A percentile compares a stretch with the other conserved stretches of the same genome.
Evolutionary conservation across 768 basidiomycete genomes (phyloP).

Genomic region (Lentinus tigrinus): DNA sequence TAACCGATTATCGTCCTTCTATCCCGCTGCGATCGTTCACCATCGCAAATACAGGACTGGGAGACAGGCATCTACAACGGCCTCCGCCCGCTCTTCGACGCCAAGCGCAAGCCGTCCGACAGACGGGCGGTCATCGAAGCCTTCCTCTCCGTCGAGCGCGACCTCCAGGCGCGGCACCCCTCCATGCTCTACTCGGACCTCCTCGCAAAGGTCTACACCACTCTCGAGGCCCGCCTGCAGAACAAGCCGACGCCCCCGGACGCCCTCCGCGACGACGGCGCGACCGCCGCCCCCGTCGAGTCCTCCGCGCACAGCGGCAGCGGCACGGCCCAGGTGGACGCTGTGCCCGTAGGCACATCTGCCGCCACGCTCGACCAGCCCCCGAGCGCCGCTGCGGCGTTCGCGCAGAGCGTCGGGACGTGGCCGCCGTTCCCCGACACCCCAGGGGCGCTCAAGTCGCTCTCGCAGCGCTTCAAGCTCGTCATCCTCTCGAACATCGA

Average conservation of each 20-base stretch:
- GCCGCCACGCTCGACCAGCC: not conserved
- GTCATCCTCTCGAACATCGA: constrained; percentile 80
- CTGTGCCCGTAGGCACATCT: constrained; percentile 17
- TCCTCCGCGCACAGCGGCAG: constrained; percentile 1
- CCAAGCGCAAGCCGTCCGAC: constrained; percentile 39
- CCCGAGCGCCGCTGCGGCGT: constrained; percentile 38
- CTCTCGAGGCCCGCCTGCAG: constrained; percentile 34
- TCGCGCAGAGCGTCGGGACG: constrained; percentile 56
- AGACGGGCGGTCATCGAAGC: constrained; percentile 51
- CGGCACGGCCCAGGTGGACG: not conserved
- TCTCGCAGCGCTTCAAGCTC: constrained; percentile 65
- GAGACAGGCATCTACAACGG: constrained; percentile 62
- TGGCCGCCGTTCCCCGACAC: constrained; percentile 75
- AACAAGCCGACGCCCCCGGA: constrained; percentile 15
- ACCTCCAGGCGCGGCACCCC: constrained; percentile 58
- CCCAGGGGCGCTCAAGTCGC: constrained; percentile 51
- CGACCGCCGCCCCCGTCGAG: constrained; percentile 32
- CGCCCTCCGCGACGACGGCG: constrained; percentile 22
- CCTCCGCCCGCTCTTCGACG: constrained; percentile 49
- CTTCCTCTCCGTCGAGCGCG: constrained; percentile 51
- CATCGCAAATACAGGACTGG: constrained; percentile 56
- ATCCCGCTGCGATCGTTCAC: not conserved
- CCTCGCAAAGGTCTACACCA: constrained; percentile 40
- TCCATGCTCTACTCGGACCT: constrained; percentile 60
- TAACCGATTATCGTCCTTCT: not conserved